Conservation (phyloP, 108 stramenopile genomes). For the Cafeteria roenbergensis region DNA sequence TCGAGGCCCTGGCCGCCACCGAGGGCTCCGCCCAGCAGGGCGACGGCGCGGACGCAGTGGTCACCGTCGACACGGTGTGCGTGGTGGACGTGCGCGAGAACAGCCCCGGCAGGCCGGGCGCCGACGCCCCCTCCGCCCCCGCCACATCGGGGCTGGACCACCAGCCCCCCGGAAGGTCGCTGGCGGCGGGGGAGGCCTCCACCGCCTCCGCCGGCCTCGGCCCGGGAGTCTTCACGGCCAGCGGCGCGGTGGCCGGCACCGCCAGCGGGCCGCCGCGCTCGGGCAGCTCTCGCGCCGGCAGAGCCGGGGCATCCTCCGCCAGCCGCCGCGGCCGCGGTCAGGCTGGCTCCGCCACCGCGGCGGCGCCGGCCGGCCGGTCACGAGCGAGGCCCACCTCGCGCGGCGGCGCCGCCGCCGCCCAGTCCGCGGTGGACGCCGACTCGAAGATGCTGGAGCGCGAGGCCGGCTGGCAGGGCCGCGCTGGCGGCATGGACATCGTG, state of each 20-base stretch:
- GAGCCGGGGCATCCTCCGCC: background rate
- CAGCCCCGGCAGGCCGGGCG: background rate
- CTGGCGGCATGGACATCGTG: conserved; percentile 19
- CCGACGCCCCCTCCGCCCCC: background rate
- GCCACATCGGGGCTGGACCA: background rate
- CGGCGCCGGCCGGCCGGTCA: background rate
- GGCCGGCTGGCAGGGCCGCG: conserved; percentile 20
- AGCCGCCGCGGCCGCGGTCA: background rate
- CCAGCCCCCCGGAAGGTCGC: background rate
- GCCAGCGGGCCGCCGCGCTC: background rate
- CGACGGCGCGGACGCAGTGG: conserved; percentile 11
- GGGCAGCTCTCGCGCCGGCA: background rate
- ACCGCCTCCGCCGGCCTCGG: background rate
- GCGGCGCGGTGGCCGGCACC: background rate
- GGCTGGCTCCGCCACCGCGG: background rate
- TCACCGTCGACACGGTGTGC: conserved; percentile 55
- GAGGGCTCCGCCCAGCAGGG: conserved; percentile 10
- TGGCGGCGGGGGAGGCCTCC: background rate
- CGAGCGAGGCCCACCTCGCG: background rate
- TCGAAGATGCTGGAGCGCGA: conserved; percentile 9
- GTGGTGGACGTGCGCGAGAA: conserved; percentile 63
- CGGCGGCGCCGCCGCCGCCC: background rate
- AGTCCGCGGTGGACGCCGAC: background rate
- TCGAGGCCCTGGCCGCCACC: conserved; percentile 54
- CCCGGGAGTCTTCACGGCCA: background rate